Evolutionary conservation across 1,284 basidiomycete genomes (phyloP).

Genomic region (Heliocybe sulcata): DNA sequence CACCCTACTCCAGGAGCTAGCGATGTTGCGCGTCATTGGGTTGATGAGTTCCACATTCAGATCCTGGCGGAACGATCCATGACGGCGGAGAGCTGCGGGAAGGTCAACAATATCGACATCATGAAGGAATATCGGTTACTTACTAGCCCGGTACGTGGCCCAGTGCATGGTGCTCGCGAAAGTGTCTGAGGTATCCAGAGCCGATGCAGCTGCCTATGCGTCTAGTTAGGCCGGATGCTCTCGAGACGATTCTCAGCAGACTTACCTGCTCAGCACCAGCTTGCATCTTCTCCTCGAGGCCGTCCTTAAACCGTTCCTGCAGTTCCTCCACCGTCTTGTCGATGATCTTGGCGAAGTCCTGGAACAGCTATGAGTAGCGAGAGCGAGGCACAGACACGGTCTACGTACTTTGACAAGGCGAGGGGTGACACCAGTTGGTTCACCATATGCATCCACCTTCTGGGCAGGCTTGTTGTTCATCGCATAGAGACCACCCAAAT

Average conservation of each 20-base stretch:
- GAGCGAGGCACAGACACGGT: not conserved
- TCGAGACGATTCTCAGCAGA: constrained; percentile 1
- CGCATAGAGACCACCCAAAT: constrained; percentile 20
- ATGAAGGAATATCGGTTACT: constrained; percentile 14
- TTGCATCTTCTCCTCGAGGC: constrained; percentile 50
- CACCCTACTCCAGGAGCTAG: constrained; percentile 48
- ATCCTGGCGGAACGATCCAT: constrained; percentile 47
- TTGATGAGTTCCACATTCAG: constrained; percentile 50
- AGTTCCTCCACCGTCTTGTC: constrained; percentile 37
- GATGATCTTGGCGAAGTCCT: constrained; percentile 42
- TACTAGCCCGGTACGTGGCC: constrained; percentile 48
- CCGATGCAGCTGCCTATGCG: constrained; percentile 36
- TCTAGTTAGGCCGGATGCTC: not conserved
- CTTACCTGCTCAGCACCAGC: constrained; percentile 41
- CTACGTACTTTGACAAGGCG: constrained; percentile 33
- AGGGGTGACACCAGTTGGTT: constrained; percentile 36
- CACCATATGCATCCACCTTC: constrained; percentile 35
- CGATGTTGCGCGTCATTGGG: constrained; percentile 54
- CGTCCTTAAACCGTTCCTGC: constrained; percentile 41
- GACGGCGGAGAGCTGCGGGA: constrained; percentile 40
- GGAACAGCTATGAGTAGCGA: constrained; percentile 5
- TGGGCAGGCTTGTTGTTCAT: constrained; percentile 25
- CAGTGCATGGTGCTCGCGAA: constrained; percentile 53
- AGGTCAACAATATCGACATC: not conserved
- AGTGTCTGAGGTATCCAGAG: constrained; percentile 38